These are phyloP conservation scores for Iberis pinnata DNA, from an alignment of 345 rosid genomes.

Conservation along the genomic window DNA sequence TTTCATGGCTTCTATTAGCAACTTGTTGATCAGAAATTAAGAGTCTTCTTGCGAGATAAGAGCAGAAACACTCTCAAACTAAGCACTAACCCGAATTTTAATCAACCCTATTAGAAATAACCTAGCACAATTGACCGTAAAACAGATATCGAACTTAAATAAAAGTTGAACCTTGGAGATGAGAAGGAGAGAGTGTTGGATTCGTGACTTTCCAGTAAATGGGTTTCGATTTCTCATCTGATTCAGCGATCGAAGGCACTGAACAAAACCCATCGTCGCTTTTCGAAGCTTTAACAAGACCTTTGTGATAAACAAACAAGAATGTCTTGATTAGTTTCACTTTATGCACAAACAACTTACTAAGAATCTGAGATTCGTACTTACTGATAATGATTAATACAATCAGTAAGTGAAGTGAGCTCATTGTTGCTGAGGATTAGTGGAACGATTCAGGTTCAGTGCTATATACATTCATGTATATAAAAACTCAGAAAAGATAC, in stretches of 20 bases:
- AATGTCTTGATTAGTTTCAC: conserved; percentile 7
- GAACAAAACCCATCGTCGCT: conserved; percentile 68
- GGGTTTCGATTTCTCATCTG: conserved; percentile 37
- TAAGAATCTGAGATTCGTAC: neutral
- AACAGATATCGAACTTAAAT: too few relatives aligned
- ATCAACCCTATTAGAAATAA: neutral
- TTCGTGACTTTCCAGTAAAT: conserved; percentile 76
- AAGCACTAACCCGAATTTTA: neutral
- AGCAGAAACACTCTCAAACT: neutral
- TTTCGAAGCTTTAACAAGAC: conserved; percentile 31
- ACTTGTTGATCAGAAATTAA: neutral
- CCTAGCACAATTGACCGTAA: too few relatives aligned
- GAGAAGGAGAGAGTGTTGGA: conserved; percentile 87
- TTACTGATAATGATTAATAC: conserved; percentile 21
- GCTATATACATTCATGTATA: neutral
- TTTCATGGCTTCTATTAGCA: neutral
- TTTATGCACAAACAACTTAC: neutral
- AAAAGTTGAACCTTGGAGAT: conserved; percentile 81
- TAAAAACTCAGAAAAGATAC: neutral
- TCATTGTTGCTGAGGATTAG: conserved; percentile 19
- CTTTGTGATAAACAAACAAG: too few relatives aligned
- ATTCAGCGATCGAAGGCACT: conserved; percentile 40
- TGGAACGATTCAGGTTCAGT: conserved; percentile 16
- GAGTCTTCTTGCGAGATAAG: conserved; percentile 1
- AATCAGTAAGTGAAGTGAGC: conserved; percentile 22